Percentiles rank a stretch among this genome's conserved stretches.
These are phyloP conservation scores for Oryza coarctata DNA, from an alignment of 176 grass and related monocot species.

Conservation along the genomic window DNA sequence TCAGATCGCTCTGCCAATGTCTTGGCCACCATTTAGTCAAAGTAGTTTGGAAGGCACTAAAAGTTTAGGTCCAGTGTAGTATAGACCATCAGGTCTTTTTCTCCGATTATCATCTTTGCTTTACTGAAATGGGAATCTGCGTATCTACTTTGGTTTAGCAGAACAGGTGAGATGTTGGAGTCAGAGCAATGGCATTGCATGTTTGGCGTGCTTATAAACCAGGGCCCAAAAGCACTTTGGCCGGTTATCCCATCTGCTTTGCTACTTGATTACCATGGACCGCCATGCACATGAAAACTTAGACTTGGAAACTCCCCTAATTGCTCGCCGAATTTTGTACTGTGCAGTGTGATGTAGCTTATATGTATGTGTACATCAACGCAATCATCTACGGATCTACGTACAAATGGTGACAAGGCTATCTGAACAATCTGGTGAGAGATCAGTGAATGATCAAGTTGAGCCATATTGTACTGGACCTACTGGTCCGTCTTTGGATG, in stretches of 20 bases:
- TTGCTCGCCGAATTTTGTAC: neutral
- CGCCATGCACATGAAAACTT: neutral
- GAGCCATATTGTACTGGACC: neutral
- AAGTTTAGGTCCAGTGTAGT: neutral
- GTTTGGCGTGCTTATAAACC: neutral
- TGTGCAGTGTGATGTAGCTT: neutral
- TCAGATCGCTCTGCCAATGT: neutral
- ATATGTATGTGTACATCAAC: neutral
- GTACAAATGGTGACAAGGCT: neutral
- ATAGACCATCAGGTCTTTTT: neutral
- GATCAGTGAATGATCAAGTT: neutral
- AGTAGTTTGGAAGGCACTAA: neutral
- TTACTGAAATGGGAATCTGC: neutral
- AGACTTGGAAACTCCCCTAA: neutral
- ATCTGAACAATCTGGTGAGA: neutral
- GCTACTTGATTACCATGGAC: constrained; percentile 17
- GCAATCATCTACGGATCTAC: neutral
- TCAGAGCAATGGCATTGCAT: neutral
- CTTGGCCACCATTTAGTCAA: neutral
- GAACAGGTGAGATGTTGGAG: constrained; percentile 40
- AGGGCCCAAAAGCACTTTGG: constrained; percentile 8
- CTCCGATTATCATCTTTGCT: neutral
- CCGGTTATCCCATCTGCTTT: neutral
- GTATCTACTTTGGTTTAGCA: neutral
- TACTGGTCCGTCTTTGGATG: neutral